Percentiles rank a stretch among this genome's conserved stretches.
These are phyloP conservation scores for Calonectria henricotiae DNA, from an alignment of 2,329 filamentous ascomycete species.

Conservation along the genomic window DNA sequence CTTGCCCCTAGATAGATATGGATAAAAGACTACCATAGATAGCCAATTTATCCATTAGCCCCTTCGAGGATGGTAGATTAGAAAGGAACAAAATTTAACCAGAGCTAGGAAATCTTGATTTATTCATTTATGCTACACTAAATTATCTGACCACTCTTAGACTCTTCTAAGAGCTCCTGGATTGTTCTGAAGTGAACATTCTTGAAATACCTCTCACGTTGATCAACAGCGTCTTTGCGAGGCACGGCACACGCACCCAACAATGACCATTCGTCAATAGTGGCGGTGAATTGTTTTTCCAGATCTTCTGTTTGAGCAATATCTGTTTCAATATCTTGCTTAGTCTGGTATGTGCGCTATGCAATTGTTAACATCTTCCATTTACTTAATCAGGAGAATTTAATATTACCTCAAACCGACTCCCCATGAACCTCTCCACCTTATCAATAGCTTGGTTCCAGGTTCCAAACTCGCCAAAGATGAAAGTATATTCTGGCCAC, in stretches of 20 bases:
- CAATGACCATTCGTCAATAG: neutral
- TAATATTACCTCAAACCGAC: neutral
- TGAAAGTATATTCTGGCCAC: neutral
- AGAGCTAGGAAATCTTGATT: too few species aligned
- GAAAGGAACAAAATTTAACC: too few species aligned
- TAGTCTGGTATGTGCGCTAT: constrained; percentile 7
- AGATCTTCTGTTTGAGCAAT: neutral
- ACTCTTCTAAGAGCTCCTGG: neutral
- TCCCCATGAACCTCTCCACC: neutral
- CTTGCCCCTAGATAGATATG: too few species aligned
- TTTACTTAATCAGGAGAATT: neutral
- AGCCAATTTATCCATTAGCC: too few species aligned
- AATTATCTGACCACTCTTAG: neutral
- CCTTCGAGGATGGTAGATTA: too few species aligned
- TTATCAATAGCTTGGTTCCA: neutral
- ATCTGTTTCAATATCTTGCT: neutral
- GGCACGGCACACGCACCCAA: neutral
- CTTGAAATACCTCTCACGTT: constrained; percentile 2
- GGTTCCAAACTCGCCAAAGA: neutral
- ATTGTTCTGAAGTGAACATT: neutral
- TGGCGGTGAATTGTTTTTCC: constrained; percentile 4
- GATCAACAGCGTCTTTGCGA: neutral
- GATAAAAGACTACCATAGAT: too few species aligned
- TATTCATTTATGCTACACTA: neutral
- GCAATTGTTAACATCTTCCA: neutral